Evolutionary conservation across 2,329 filamentous ascomycete species (phyloP).

Genomic region (Epichloe baconii): DNA sequence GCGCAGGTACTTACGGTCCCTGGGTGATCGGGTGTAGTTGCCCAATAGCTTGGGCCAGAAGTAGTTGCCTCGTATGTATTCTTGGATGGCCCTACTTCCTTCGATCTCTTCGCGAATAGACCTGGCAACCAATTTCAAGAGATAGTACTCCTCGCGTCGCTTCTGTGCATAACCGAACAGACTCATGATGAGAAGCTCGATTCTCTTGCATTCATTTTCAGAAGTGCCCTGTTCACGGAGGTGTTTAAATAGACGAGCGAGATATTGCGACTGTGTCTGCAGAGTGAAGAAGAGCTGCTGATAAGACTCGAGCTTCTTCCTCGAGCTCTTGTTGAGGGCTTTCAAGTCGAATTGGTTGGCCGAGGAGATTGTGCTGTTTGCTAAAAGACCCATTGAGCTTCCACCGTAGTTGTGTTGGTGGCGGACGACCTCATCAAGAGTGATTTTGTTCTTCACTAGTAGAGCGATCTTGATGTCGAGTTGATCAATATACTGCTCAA

Average conservation of each 20-base stretch:
- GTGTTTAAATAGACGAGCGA: slow-evolving; percentile 75
- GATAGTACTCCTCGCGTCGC: slow-evolving; percentile 88
- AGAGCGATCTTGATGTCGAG: slow-evolving; percentile 98
- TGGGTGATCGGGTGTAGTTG: slow-evolving; percentile 81
- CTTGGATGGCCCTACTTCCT: slow-evolving; percentile 57
- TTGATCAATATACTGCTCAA: slow-evolving; percentile 96
- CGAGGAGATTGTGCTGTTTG: slow-evolving; percentile 77
- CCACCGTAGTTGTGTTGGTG: slow-evolving; percentile 95
- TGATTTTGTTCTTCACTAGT: slow-evolving; percentile 98
- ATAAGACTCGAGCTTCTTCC: slow-evolving; percentile 90
- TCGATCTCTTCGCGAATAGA: slow-evolving; percentile 82
- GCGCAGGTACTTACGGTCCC: slow-evolving; percentile 83
- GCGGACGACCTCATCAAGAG: slow-evolving; percentile 89
- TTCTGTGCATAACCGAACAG: slow-evolving; percentile 97
- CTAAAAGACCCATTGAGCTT: slow-evolving; percentile 69
- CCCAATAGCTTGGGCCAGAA: slow-evolving; percentile 83
- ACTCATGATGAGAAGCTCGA: slow-evolving; percentile 90
- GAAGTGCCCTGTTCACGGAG: slow-evolving; percentile 71
- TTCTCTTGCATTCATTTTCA: slow-evolving; percentile 85
- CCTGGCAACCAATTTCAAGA: slow-evolving; percentile 74
- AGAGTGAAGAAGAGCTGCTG: slow-evolving; percentile 96
- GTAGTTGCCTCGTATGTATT: slow-evolving; percentile 79
- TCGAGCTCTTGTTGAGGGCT: slow-evolving; percentile 90
- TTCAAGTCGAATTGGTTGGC: slow-evolving; percentile 93
- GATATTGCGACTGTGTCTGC: slow-evolving; percentile 91